Evolutionary conservation across 345 rosid genomes (phyloP), one percentile per base, ranked within the genome.

Genomic region (Sisymbrium irio): DNA sequence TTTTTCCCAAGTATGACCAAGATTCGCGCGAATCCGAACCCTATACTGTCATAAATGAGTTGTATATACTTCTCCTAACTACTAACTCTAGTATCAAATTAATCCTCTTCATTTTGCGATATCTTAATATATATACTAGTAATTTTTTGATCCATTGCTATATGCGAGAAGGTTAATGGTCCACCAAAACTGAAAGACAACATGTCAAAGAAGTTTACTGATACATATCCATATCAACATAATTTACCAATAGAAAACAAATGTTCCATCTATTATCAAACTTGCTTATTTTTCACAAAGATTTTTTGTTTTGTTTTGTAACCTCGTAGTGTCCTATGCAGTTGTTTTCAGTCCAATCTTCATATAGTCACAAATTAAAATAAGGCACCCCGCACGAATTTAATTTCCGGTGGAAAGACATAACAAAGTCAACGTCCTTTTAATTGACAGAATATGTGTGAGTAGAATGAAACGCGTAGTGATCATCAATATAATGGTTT

Each of bases 401-500:
- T 46, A 36, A 22, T 46, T 25, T 39, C n/a, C 22, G 37, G 28
- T 8, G 18, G 51, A 60, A 27, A 46, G 22, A 39, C 75, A 47
- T 28, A 36, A 28, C 46, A 70, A 49, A 54, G 69, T 62, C 69
- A 41, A 62, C 40, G 44, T 30, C 42, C 42, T n/a, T 32, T 19
- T 22, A 25, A 27, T 40, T 27, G 47, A 55, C 30, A 40, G 19
- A 19, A 27, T 42, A 17, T 68, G 54, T 28, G 63, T 54, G 27
- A 5, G 30, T 54, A 51, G 44, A 53, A 40, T 15, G n/a, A 67
- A 66, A 67, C 50, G 25, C 71, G 71, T 45, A 36, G 49, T 20
- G 44, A 44, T 5, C 35, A 32, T 32, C 8, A 32, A 32, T 32
- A 32, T 32, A 32, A 32, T 32, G 35, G 8, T 35, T 35, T 35